These are phyloP conservation scores for Maudiozyma saulgeensis DNA, from an alignment of 805 yeast species.

Conservation along the genomic window DNA sequence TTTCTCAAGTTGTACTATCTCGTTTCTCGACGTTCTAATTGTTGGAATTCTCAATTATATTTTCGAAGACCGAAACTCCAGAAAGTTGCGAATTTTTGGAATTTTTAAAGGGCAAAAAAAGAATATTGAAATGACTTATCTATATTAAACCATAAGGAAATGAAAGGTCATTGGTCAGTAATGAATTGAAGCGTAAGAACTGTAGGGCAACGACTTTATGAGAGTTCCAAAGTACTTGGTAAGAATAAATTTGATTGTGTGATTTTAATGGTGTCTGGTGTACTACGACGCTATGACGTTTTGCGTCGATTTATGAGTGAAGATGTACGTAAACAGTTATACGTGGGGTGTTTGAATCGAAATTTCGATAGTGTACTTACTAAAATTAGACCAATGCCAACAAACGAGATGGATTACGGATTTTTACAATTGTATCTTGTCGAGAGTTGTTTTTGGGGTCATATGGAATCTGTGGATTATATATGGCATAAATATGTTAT, in stretches of 20 bases:
- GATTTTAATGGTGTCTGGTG: no score
- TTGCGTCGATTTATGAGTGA: conserved; percentile 7
- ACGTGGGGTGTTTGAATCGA: conserved; percentile 18
- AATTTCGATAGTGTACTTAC: conserved; percentile 16
- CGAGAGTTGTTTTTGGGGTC: conserved; percentile 22
- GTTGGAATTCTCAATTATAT: no score
- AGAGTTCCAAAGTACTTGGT: no score
- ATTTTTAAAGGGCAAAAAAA: neutral
- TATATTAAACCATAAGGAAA: no score
- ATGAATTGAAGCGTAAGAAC: no score
- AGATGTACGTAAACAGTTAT: conserved; percentile 9
- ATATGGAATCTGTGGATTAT: conserved; percentile 17
- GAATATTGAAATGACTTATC: neutral
- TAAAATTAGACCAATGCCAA: conserved; percentile 9
- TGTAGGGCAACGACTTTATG: no score
- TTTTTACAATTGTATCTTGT: conserved; percentile 18
- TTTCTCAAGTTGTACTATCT: no score
- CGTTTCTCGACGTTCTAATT: no score
- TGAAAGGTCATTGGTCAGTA: no score
- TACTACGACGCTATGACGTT: neutral
- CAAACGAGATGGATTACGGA: conserved; percentile 16
- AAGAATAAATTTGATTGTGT: no score
- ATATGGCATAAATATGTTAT: conserved; percentile 25
- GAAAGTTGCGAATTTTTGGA: no score
- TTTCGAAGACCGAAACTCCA: no score